These are phyloP conservation scores for Baudoinia panamericana DNA, from an alignment of 495 filamentous ascomycete genomes.

Conservation along the genomic window DNA sequence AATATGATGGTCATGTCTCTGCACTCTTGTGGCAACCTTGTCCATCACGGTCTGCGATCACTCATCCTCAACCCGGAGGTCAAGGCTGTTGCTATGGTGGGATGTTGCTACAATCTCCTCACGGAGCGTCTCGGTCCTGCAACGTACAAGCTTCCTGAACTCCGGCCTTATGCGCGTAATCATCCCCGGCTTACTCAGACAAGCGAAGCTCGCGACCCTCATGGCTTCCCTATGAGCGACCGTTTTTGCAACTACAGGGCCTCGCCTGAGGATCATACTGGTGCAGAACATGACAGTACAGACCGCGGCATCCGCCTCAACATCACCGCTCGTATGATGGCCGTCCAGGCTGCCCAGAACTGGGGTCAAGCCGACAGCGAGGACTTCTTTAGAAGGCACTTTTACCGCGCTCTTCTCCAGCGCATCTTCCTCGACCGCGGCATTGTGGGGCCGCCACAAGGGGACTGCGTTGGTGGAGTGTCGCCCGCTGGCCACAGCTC, in stretches of 20 bases:
- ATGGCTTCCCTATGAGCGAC: constrained; percentile 87
- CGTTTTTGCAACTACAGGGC: constrained; percentile 45
- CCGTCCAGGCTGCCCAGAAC: constrained; percentile 83
- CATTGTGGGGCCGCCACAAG: constrained; percentile 48
- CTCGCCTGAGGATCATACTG: not conserved
- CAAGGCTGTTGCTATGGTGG: constrained; percentile 80
- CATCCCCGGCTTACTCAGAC: constrained; percentile 44
- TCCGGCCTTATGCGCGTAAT: constrained; percentile 38
- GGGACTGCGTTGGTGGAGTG: constrained; percentile 27
- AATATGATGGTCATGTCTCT: constrained; percentile 81
- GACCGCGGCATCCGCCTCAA: constrained; percentile 65
- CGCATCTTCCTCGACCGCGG: constrained; percentile 73
- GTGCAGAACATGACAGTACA: constrained; percentile 25
- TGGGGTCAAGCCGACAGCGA: constrained; percentile 74
- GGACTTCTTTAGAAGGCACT: constrained; percentile 82
- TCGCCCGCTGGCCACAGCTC: constrained; percentile 26
- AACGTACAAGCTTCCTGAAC: constrained; percentile 61
- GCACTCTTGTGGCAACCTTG: constrained; percentile 90
- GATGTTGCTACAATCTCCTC: constrained; percentile 94
- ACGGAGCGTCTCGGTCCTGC: constrained; percentile 80
- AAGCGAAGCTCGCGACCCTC: constrained; percentile 57
- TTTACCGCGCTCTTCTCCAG: constrained; percentile 83
- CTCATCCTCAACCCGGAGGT: constrained; percentile 71
- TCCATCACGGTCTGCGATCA: constrained; percentile 86
- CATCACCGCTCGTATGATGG: constrained; percentile 95